Conservation (phyloP, 192 early-diverging fungal species). For the Fimicolochytrium jonesii region DNA sequence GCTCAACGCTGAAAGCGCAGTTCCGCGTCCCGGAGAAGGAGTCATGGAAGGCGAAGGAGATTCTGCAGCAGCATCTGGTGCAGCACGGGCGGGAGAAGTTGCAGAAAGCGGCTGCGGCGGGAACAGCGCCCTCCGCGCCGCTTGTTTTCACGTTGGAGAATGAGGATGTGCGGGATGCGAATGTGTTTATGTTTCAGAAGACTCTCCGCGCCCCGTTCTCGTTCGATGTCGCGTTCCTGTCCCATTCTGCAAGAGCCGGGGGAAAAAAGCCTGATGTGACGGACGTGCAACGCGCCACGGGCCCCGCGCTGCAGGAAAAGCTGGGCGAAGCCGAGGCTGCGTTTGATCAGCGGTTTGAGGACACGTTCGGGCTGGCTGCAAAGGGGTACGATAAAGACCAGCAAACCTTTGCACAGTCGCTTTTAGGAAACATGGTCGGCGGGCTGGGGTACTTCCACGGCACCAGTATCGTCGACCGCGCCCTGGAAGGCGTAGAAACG, state of each 20-base stretch:
- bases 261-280: no score
- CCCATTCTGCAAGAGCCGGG: constrained; percentile 27
- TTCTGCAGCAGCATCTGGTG: not conserved
- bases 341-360: constrained; percentile 74
- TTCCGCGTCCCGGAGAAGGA: constrained; percentile 18
- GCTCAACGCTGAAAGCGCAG: not conserved
- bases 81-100: no score
- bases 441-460: constrained; percentile 88
- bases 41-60: constrained; percentile 48
- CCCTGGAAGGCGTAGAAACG: constrained; percentile 61
- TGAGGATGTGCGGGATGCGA: constrained; percentile 31
- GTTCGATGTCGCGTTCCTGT: constrained; percentile 56
- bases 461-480: constrained; percentile 65
- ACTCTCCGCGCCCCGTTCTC: constrained; percentile 58
- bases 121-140: no score
- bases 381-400: constrained; percentile 62
- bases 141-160: constrained; percentile 23
- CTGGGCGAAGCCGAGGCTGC: constrained; percentile 28
- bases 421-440: constrained; percentile 80
- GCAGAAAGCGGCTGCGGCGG: no score
- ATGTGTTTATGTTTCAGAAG: constrained; percentile 62
- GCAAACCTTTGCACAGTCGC: constrained; percentile 66
- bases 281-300: constrained; percentile 2
- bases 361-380: constrained; percentile 57
- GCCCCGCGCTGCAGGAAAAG: constrained; percentile 30